A percentile compares a stretch with the other conserved stretches of the same genome.
These are phyloP conservation scores for Cyberlindnera petersonii DNA, from an alignment of 805 yeast genomes.

Conservation along the genomic window DNA sequence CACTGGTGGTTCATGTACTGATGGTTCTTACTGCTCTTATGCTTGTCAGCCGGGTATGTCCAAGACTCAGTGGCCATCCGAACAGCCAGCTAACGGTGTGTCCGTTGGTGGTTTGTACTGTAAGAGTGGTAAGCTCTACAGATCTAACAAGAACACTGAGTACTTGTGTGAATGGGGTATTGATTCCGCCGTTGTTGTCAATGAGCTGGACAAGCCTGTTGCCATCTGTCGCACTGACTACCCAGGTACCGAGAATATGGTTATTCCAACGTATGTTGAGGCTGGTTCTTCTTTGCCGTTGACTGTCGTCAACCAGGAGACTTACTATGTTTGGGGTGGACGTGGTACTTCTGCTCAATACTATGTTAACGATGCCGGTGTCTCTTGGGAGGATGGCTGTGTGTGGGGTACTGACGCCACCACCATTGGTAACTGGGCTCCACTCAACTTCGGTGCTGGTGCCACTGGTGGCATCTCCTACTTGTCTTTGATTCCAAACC, in stretches of 20 bases:
- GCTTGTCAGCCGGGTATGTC: slow-evolving; percentile 99
- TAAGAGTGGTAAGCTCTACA: slow-evolving; percentile 77
- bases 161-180: slow-evolving; percentile 87
- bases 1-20: slow-evolving; percentile 62
- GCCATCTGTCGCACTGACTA: slow-evolving; percentile 97
- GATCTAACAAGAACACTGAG: slow-evolving; percentile 60
- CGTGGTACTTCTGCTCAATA: slow-evolving; percentile 87
- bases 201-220: slow-evolving; percentile 59
- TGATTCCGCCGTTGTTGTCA: slow-evolving; percentile 62
- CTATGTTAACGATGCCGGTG: slow-evolving; percentile 97
- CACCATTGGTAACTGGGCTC: slow-evolving; percentile 97
- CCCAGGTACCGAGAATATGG: slow-evolving; percentile 99
- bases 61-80: slow-evolving; percentile 94
- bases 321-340: slow-evolving; percentile 82
- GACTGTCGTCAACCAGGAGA: slow-evolving; percentile 73
- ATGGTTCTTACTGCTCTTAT: slow-evolving; percentile 93
- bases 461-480: slow-evolving; percentile 61
- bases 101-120: slow-evolving; percentile 91
- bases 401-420: slow-evolving; percentile 83
- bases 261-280: slow-evolving; percentile 77
- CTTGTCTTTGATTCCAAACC: slow-evolving; percentile 91
- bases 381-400: slow-evolving; percentile 85
- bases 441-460: slow-evolving; percentile 93
- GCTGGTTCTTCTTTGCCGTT: slow-evolving; percentile 65
- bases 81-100: slow-evolving; percentile 83